Evolutionary conservation across 2,329 filamentous ascomycete species (phyloP).

Genomic region (Ophiocordyceps camponoti-floridani): DNA sequence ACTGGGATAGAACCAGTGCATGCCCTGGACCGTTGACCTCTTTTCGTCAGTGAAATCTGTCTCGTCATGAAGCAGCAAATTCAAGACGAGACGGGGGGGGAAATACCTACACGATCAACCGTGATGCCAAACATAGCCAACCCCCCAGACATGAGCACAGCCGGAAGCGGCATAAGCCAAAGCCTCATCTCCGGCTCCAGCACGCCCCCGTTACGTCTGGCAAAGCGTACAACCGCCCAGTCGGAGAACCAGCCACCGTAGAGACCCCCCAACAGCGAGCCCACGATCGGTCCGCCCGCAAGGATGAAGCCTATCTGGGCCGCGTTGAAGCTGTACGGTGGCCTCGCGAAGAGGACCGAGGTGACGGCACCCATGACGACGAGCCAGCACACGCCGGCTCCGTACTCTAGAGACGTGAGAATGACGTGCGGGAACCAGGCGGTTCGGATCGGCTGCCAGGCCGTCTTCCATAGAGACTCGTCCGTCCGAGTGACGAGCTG

Average conservation of each 20-base stretch:
- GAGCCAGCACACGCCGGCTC: conserved; percentile 16
- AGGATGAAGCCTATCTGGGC: conserved; percentile 10
- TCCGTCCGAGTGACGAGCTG: conserved; percentile 5
- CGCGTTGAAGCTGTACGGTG: conserved; percentile 12
- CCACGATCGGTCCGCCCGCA: conserved; percentile 14
- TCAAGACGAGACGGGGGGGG: too few species aligned
- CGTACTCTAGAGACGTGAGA: conserved; percentile 20
- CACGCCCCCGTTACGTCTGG: conserved; percentile 19
- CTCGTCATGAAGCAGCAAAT: background rate
- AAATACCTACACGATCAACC: conserved; percentile 11
- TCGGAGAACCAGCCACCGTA: conserved; percentile 21
- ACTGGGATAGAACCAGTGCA: conserved; percentile 23
- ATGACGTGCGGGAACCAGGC: conserved; percentile 18
- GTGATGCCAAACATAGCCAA: conserved; percentile 21
- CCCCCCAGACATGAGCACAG: conserved; percentile 15
- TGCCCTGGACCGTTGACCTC: conserved; percentile 12
- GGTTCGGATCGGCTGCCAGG: conserved; percentile 6
- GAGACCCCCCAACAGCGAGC: conserved; percentile 18
- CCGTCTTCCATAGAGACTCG: conserved; percentile 5
- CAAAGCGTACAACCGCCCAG: conserved; percentile 16
- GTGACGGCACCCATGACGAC: conserved; percentile 12
- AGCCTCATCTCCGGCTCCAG: conserved; percentile 27
- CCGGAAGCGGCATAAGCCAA: conserved; percentile 11
- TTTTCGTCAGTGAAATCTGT: background rate
- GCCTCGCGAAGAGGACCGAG: conserved; percentile 16